Percentiles rank a stretch among this genome's conserved stretches.
phyloP scores from a whole-genome alignment of 78 protist genomes.

The Dictyostelium intermedium region DNA sequence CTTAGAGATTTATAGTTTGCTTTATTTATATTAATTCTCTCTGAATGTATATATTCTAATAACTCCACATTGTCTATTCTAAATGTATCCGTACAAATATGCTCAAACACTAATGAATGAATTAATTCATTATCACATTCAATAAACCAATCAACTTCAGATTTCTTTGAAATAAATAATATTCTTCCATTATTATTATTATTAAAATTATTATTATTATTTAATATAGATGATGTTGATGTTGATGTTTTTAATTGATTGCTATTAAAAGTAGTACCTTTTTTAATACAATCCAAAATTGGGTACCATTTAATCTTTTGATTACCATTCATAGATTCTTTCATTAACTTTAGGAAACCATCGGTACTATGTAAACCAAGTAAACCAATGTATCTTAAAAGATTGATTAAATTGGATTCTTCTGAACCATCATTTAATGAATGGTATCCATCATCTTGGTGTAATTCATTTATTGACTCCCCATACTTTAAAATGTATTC shows the following conservation, averaged over 20 bases:
- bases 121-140: background rate
- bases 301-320: background rate
- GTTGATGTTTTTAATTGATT: no score
- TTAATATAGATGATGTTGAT: no score
- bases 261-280: background rate
- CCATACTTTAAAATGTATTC: background rate
- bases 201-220: background rate
- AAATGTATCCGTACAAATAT: background rate
- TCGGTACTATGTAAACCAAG: background rate
- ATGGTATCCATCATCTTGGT: background rate
- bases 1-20: background rate
- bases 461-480: background rate
- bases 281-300: background rate
- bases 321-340: background rate
- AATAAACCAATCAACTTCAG: background rate
- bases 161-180: background rate
- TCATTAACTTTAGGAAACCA: background rate
- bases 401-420: background rate
- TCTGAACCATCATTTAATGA: background rate
- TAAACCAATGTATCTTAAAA: background rate
- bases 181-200: background rate
- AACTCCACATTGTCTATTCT: background rate
- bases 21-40: background rate
- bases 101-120: background rate
- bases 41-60: background rate